Percentiles rank a stretch among this genome's conserved stretches.
These are phyloP conservation scores for Nevesoporus exiguus DNA, from an alignment of 768 basidiomycete species.

Conservation along the genomic window DNA sequence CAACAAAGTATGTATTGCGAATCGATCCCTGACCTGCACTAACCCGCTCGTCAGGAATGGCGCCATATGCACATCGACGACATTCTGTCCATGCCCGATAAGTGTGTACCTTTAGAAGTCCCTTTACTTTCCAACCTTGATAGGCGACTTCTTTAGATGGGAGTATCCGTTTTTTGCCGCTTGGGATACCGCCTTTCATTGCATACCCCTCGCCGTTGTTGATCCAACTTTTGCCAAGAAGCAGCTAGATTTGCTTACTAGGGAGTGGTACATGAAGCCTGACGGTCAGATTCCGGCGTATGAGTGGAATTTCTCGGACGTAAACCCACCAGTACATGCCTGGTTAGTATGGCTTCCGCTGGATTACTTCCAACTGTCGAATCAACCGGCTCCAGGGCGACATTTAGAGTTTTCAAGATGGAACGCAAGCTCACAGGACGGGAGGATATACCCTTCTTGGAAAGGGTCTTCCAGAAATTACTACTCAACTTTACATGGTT, in stretches of 20 bases:
- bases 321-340: constrained; percentile 98
- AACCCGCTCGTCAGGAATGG: constrained; percentile 65
- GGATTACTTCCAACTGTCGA: neutral
- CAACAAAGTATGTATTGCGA: constrained; percentile 58
- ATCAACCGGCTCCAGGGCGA: constrained; percentile 56
- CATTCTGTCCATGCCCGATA: constrained; percentile 98
- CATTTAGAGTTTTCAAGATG: constrained; percentile 98
- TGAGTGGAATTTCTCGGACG: constrained; percentile 99
- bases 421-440: constrained; percentile 92
- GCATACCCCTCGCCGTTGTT: constrained; percentile 93
- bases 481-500: constrained; percentile 96
- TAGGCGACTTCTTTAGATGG: constrained; percentile 53
- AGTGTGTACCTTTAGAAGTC: constrained; percentile 45
- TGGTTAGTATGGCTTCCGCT: constrained; percentile 50
- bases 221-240: constrained; percentile 97
- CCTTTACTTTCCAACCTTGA: neutral
- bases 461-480: constrained; percentile 97
- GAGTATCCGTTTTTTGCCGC: constrained; percentile 99
- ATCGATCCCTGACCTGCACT: neutral
- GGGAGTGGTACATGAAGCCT: constrained; percentile 99
- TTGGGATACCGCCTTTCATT: constrained; percentile 99
- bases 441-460: constrained; percentile 89
- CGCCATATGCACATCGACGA: constrained; percentile 93
- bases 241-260: constrained; percentile 90
- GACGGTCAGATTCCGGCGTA: constrained; percentile 99